phyloP scores from a whole-genome alignment of 139 green algal species.

The Bryopsis sp. region DNA sequence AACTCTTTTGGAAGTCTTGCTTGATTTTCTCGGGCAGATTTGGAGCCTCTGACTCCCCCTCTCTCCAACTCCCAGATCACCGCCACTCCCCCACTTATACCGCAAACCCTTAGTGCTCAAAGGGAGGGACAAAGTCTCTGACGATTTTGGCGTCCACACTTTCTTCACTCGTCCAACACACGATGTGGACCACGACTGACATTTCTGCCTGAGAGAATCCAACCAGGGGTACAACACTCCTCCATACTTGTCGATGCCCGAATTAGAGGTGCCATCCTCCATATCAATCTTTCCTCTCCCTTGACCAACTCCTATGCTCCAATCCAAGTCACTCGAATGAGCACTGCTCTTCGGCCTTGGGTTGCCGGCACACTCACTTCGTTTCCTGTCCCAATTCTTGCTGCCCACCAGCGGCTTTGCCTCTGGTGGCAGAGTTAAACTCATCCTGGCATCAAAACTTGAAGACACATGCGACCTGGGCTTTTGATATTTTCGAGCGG shows the following conservation, averaged over 20 bases:
- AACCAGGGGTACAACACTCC: constrained; percentile 1
- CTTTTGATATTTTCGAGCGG: too few relatives aligned
- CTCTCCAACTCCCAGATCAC: neutral
- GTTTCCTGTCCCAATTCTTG: too few relatives aligned
- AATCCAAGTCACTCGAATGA: too few relatives aligned
- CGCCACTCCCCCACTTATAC: neutral
- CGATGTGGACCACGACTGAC: neutral
- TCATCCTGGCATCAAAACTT: too few relatives aligned
- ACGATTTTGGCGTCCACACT: neutral
- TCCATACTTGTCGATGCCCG: too few relatives aligned
- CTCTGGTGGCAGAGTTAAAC: too few relatives aligned
- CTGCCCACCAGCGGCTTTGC: too few relatives aligned
- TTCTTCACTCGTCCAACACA: neutral
- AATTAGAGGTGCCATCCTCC: neutral
- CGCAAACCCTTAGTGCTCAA: neutral
- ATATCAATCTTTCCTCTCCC: neutral
- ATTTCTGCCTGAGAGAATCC: constrained; percentile 5
- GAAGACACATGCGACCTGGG: too few relatives aligned
- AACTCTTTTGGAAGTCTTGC: neutral
- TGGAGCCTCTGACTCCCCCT: neutral
- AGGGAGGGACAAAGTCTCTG: neutral
- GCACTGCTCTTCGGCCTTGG: too few relatives aligned
- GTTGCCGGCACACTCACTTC: too few relatives aligned
- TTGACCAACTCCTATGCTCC: too few relatives aligned
- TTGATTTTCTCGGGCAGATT: neutral